phyloP scores from a whole-genome alignment of 371 early-diverging fungal genomes.

The Apophysomyces ossiformis region DNA sequence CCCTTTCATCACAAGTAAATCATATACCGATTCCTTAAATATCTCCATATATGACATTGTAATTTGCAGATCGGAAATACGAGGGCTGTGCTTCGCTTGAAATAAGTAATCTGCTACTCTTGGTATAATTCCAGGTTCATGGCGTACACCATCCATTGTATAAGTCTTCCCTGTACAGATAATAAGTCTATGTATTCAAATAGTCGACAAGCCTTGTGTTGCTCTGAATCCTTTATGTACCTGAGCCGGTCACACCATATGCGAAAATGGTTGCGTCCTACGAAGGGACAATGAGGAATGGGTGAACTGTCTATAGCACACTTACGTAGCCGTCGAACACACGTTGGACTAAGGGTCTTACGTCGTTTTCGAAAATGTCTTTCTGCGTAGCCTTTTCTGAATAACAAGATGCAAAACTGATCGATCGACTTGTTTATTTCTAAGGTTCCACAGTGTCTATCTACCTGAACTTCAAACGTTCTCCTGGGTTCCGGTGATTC shows the following conservation, averaged over 20 bases:
- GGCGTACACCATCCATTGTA: conserved; percentile 63
- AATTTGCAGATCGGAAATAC: conserved; percentile 26
- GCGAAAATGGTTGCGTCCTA: conserved; percentile 69
- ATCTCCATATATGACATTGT: conserved; percentile 67
- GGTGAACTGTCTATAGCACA: not conserved
- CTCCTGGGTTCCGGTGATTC: not conserved
- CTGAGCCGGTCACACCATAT: conserved; percentile 75
- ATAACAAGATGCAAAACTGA: conserved; percentile 59
- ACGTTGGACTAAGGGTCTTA: conserved; percentile 54
- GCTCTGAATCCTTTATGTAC: conserved; percentile 8
- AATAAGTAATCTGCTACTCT: conserved; percentile 44
- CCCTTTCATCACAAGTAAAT: conserved; percentile 54
- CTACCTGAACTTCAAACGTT: not conserved
- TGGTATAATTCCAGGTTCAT: conserved; percentile 65
- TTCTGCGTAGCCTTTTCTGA: conserved; percentile 42
- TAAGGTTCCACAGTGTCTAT: not conserved
- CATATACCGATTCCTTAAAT: conserved; percentile 66
- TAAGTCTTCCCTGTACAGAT: conserved; percentile 65
- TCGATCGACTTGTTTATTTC: not conserved
- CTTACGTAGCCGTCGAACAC: conserved; percentile 55
- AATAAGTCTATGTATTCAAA: not conserved
- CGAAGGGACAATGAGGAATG: not conserved
- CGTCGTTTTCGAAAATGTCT: conserved; percentile 53
- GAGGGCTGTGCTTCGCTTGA: conserved; percentile 18
- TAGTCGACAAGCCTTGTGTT: not conserved